A percentile compares a stretch with the other conserved stretches of the same genome.
Evolutionary conservation across 306 rosid species (phyloP).

Genomic region (Quercus berberidifolia): DNA sequence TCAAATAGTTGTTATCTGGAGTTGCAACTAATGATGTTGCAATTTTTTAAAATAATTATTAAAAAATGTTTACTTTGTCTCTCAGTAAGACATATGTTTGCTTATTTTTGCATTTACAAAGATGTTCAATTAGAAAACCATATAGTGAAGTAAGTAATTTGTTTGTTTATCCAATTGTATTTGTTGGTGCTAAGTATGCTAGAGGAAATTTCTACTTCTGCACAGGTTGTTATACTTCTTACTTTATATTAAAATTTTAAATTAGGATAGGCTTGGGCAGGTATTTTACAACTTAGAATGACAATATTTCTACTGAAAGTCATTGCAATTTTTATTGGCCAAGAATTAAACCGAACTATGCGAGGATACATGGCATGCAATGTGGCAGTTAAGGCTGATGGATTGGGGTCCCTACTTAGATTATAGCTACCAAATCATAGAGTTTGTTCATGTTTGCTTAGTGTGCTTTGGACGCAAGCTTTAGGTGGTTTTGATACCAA

Average conservation of each 20-base stretch:
- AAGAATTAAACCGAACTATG: not conserved
- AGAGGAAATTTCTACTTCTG: not conserved
- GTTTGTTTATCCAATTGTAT: not conserved
- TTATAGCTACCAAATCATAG: not conserved
- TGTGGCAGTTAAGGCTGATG: not conserved
- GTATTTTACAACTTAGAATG: not conserved
- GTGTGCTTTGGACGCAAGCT: not conserved
- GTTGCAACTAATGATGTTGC: constrained; percentile 4
- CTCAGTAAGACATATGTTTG: not conserved
- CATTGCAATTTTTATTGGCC: not conserved
- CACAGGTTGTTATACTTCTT: not conserved
- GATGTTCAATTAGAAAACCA: not conserved
- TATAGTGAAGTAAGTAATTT: not conserved
- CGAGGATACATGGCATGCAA: not conserved
- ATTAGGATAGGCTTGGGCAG: not conserved
- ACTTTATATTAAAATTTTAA: not conserved
- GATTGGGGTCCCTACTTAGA: not conserved
- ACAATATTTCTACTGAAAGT: not conserved
- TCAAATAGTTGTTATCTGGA: not conserved
- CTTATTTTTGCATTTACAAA: constrained; percentile 11
- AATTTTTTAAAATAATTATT: too few relatives aligned
- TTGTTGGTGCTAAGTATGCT: not conserved
- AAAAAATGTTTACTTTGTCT: not conserved
- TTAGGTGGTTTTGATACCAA: too few relatives aligned
- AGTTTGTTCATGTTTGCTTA: not conserved